These are phyloP conservation scores for Silene vulgaris DNA, from an alignment of 179 eudicot genomes.

Conservation along the genomic window DNA sequence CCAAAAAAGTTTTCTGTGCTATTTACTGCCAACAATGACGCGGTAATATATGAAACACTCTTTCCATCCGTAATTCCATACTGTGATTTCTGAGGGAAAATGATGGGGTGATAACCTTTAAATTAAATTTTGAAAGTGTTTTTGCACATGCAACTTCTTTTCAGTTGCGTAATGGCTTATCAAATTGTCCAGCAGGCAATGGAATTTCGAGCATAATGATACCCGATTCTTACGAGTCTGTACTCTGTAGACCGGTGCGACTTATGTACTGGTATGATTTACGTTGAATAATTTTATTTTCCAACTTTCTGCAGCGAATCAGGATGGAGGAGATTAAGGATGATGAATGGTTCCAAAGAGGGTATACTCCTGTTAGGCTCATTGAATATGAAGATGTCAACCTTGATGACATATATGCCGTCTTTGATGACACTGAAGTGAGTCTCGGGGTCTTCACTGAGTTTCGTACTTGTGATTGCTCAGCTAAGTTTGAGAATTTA, in stretches of 20 bases:
- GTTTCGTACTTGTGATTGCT: neutral
- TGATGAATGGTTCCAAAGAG: conserved; percentile 86
- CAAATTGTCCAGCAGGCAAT: neutral
- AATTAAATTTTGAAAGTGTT: neutral
- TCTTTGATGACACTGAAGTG: conserved; percentile 72
- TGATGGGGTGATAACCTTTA: neutral
- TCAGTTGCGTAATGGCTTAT: neutral
- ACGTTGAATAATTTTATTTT: neutral
- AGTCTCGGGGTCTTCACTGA: conserved; percentile 6
- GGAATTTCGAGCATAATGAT: neutral
- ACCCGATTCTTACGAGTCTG: neutral
- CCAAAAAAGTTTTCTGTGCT: too few relatives aligned
- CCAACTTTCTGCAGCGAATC: conserved; percentile 56
- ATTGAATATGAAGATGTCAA: conserved; percentile 87
- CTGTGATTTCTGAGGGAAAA: neutral
- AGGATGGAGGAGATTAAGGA: conserved; percentile 68
- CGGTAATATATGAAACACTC: too few relatives aligned
- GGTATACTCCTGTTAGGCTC: conserved; percentile 65
- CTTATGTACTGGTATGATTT: neutral
- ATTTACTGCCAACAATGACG: too few relatives aligned
- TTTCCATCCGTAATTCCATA: too few relatives aligned
- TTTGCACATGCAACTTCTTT: neutral
- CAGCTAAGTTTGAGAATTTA: neutral
- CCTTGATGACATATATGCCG: conserved; percentile 88
- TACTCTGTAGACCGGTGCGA: neutral